Conservation (phyloP, 257 asterid genomes). For the Cordia subcordata region DNA sequence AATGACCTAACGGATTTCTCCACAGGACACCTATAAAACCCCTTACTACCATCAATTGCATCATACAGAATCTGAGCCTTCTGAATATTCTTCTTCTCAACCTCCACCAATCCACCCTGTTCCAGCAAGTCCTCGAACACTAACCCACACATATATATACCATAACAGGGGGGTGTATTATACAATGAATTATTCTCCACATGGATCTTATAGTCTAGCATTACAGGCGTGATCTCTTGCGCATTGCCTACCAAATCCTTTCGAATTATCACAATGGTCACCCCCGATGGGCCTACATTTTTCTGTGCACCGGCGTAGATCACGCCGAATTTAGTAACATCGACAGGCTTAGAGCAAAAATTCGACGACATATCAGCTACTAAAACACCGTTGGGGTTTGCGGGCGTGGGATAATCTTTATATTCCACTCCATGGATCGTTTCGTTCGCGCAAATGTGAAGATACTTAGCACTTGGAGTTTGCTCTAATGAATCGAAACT, state of each 20-base stretch:
- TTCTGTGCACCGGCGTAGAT: constrained; percentile 99
- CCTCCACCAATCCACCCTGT: constrained; percentile 81
- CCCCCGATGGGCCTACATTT: constrained; percentile 96
- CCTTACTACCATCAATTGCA: constrained; percentile 75
- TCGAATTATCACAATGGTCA: constrained; percentile 65
- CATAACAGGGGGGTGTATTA: constrained; percentile 93
- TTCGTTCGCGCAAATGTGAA: constrained; percentile 88
- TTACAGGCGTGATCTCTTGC: constrained; percentile 68
- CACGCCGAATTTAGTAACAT: constrained; percentile 62
- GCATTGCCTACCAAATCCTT: constrained; percentile 75
- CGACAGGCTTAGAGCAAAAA: constrained; percentile 90
- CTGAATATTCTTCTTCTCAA: constrained; percentile 70
- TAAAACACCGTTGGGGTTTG: constrained; percentile 39
- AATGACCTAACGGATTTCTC: constrained; percentile 79
- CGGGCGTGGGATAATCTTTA: constrained; percentile 66
- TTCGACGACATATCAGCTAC: constrained; percentile 94
- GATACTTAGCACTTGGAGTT: constrained; percentile 55
- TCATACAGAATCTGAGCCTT: constrained; percentile 66
- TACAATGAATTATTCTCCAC: constrained; percentile 79
- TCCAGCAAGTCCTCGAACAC: constrained; percentile 83
- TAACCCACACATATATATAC: constrained; percentile 88
- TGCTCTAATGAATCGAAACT: constrained; percentile 51
- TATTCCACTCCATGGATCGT: constrained; percentile 97
- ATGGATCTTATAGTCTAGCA: constrained; percentile 91
- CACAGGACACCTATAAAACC: constrained; percentile 80